Evolutionary conservation across 2,329 filamentous ascomycete species (phyloP).

Genomic region (Sporothrix globosa): DNA sequence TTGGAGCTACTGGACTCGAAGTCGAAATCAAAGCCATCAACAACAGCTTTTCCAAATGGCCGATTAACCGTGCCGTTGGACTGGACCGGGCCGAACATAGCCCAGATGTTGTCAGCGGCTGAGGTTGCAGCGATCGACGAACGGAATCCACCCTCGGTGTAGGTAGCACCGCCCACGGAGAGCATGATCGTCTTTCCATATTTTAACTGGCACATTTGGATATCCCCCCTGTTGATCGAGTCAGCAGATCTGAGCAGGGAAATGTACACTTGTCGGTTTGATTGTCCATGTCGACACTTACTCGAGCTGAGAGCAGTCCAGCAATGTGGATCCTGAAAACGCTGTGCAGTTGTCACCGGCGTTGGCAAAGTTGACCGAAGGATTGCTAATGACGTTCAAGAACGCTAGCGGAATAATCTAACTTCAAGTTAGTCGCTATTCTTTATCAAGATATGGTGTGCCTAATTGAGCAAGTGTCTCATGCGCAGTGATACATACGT

Average conservation of each 20-base stretch:
- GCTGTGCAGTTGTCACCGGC: slow-evolving; percentile 63
- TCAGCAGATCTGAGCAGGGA: background rate
- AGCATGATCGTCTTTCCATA: slow-evolving; percentile 72
- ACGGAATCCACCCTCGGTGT: slow-evolving; percentile 68
- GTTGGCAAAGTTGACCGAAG: slow-evolving; percentile 66
- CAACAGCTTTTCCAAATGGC: slow-evolving; percentile 66
- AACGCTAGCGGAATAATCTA: slow-evolving; percentile 68
- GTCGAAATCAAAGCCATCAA: slow-evolving; percentile 80
- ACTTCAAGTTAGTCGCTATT: background rate
- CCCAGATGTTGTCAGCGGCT: slow-evolving; percentile 68
- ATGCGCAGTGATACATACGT: slow-evolving; percentile 44
- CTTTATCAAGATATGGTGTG: slow-evolving; percentile 25
- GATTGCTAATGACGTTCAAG: slow-evolving; percentile 58
- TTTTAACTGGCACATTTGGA: slow-evolving; percentile 61
- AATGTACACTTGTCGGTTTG: background rate
- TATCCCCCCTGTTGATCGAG: slow-evolving; percentile 48
- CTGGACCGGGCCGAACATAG: slow-evolving; percentile 66
- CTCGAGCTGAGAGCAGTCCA: slow-evolving; percentile 68
- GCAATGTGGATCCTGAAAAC: slow-evolving; percentile 60
- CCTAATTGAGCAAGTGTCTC: background rate
- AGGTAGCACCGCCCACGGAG: slow-evolving; percentile 71
- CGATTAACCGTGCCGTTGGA: slow-evolving; percentile 54
- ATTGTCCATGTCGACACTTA: slow-evolving; percentile 48
- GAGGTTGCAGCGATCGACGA: slow-evolving; percentile 55
- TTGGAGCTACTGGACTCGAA: slow-evolving; percentile 65